Evolutionary conservation across 768 basidiomycete species (phyloP), one percentile per base, ranked within the genome.

Genomic region (Hygrocybe punicea): DNA sequence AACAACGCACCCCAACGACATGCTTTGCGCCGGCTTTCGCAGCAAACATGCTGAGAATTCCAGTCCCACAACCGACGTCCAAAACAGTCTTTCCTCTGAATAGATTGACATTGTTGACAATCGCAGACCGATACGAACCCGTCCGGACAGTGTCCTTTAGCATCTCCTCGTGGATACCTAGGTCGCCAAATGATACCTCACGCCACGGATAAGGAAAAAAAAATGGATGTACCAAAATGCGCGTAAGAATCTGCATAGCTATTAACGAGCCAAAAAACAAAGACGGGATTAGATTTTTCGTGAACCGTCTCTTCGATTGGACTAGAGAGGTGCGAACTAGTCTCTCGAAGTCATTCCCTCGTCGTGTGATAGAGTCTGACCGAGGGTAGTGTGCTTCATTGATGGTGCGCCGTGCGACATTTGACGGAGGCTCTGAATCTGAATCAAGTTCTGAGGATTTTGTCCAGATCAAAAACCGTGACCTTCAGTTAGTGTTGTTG

Each of bases 111-210:
- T 98, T 98, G 79, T 95, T 88, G 71, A 94, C 74, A 79, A 99
- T 98, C 60, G 95, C 93, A 58, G 86, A 81, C 62, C 92, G 88
- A 82, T 99, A 99, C 42, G 94, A 92, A 34, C 93, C 86, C 45
- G 97, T 99, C 60, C 97, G 88, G 63, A 99, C 93, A 37, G 79
- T 76, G 75, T 99, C 97, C 75, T 99, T 99, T 72, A 99, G 76
- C 97, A 99, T 99, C 77, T 99, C 97, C 76, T 98, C 95, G 71
- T 98, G 95, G 65, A 98, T 97, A 57, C 94, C 93, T 97, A 64
- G 19, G 36, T 10, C 60, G 45, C 14, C 44, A 65, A 51, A 3
- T 33, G 47, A 51, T 33, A 29, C 16, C 19, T 19, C 14, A 54
- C 4, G 33, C 33, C 21, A 19, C 6, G 17, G 7, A 39, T 36